Percentiles rank a stretch among this genome's conserved stretches.
Evolutionary conservation across 192 early-diverging fungal species (phyloP).

Genomic region (Chytriomyces sp.): DNA sequence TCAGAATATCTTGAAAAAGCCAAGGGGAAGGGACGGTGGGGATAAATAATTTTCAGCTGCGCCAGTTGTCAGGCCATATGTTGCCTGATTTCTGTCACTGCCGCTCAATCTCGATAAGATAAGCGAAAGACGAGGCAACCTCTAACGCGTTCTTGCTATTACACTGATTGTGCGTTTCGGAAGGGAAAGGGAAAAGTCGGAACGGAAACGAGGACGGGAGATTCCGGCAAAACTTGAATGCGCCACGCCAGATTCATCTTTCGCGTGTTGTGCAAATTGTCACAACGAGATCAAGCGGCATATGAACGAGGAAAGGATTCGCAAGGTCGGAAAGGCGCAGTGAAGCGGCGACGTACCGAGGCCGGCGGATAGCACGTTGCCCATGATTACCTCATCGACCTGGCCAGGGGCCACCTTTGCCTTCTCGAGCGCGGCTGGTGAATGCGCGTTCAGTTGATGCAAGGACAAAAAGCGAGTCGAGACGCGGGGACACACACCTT

Average conservation of each 20-base stretch:
- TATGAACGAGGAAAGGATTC: too few species aligned
- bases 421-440: slow-evolving; percentile 68
- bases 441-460: neutral
- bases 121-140: too few species aligned
- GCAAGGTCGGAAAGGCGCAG: too few species aligned
- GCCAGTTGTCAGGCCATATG: neutral
- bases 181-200: neutral
- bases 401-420: slow-evolving; percentile 75
- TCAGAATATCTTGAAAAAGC: neutral
- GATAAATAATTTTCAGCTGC: neutral
- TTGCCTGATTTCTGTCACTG: neutral
- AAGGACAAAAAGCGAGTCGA: neutral
- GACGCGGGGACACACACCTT: slow-evolving; percentile 54
- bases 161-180: too few species aligned
- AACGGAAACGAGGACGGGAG: too few species aligned
- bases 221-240: too few species aligned
- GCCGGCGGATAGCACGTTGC: slow-evolving; percentile 90
- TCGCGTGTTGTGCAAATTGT: too few species aligned
- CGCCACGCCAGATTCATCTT: too few species aligned
- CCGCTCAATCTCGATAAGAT: too few species aligned
- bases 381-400: slow-evolving; percentile 95
- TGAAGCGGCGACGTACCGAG: slow-evolving; percentile 48
- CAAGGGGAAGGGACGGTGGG: neutral
- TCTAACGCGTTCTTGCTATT: too few species aligned
- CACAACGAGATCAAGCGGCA: too few species aligned